Evolutionary conservation across 495 filamentous ascomycete genomes (phyloP), one percentile per base, ranked within the genome.

Genomic region (Podospora appendiculata): DNA sequence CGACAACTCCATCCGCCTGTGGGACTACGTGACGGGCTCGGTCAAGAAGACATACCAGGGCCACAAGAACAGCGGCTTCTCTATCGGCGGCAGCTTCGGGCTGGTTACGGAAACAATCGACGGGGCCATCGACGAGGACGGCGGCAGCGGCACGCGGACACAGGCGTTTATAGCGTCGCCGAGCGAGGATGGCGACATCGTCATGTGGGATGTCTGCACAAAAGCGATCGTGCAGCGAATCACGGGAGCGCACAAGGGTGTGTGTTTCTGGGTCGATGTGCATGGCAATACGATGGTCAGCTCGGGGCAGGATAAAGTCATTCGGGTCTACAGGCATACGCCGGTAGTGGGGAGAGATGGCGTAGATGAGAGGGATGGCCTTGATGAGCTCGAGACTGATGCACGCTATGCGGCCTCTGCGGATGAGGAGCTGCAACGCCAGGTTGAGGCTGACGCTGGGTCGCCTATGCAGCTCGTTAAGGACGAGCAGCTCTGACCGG

Each of bases 1-100:
- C 66, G 93, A 98, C 69, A 86, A 80, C 45, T 91, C 87, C 58
- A 78, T 98, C 9, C 83, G 93, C 12, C 73, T 98, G 48, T 98
- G 93, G 93, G 86, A 95, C 68, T 98, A 96, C 58, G 85, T 93
- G 3, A 82, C 88, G 25, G 90, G 91, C 3, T 63, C 70, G 6
- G 89, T 89, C 58, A 83, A 95, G 54, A 98, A 97, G 77, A 98
- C 93, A 18, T 98, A 96, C 75, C 89, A 95, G 68, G 93, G 94
- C 8, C 94, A 97, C 66, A 70, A 75, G 48, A 97, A 96, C 65
- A 75, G 79, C 57, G 87, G 85, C 48, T 96, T 84, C 71, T 90
- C 88, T 53, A 73, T 97, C 25, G 79, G 79, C 19, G 89, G 91
- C 6, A 81, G 83, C 19, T 96, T 96, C 69, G 90, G 88, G 32